phyloP scores from a whole-genome alignment of 305 asterid genomes.

The Striga hermonthica region DNA sequence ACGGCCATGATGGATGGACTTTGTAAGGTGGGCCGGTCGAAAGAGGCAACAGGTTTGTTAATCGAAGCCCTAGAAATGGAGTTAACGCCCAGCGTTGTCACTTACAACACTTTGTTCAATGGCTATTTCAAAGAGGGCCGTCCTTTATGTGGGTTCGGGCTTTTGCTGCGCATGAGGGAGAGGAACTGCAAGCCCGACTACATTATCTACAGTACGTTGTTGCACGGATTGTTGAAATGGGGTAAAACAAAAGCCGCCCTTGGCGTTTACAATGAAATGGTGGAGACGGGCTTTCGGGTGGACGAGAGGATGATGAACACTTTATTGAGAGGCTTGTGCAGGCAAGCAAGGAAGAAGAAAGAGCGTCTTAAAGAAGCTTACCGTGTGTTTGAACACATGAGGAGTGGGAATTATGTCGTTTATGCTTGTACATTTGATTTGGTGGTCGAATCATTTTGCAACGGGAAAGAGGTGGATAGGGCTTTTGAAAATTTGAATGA shows the following conservation, averaged over 20 bases:
- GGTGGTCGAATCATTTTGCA: constrained; percentile 52
- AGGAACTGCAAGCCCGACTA: constrained; percentile 54
- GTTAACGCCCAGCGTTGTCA: constrained; percentile 51
- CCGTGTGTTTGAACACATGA: constrained; percentile 44
- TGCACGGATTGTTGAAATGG: constrained; percentile 75
- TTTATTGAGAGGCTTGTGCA: constrained; percentile 54
- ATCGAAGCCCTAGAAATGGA: constrained; percentile 49
- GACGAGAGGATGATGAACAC: constrained; percentile 71
- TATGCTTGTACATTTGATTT: constrained; percentile 43
- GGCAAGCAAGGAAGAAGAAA: constrained; percentile 42
- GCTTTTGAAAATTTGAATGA: constrained; percentile 38
- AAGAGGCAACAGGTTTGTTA: constrained; percentile 65
- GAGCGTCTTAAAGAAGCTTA: constrained; percentile 38
- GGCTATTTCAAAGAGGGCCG: constrained; percentile 73
- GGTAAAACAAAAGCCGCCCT: constrained; percentile 46
- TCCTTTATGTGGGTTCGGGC: constrained; percentile 49
- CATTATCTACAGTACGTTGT: constrained; percentile 54
- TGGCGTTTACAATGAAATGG: constrained; percentile 51
- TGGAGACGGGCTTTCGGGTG: constrained; percentile 34
- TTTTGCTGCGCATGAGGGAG: constrained; percentile 55
- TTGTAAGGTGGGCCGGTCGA: constrained; percentile 71
- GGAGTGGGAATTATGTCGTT: constrained; percentile 26
- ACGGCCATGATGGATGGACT: constrained; percentile 76
- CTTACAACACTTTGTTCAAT: constrained; percentile 67
- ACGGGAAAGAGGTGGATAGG: constrained; percentile 34